Evolutionary conservation across 2,329 filamentous ascomycete genomes (phyloP).

Genomic region (Talaromyces verruculosus): DNA sequence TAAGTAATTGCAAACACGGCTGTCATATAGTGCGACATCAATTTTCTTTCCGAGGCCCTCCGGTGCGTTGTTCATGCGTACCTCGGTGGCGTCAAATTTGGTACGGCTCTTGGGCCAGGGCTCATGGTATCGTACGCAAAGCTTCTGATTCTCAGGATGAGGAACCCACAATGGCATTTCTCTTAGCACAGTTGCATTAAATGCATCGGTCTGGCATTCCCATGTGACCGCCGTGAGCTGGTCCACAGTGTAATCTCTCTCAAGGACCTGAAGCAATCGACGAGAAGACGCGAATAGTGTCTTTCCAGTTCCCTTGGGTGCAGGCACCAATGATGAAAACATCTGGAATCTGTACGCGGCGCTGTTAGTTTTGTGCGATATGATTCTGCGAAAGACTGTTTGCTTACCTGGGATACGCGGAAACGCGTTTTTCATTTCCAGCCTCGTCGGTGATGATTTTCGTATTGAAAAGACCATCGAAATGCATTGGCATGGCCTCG

Average conservation of each 20-base stretch:
- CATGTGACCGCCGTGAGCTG: constrained; percentile 47
- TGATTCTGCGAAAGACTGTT: neutral
- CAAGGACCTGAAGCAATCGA: constrained; percentile 51
- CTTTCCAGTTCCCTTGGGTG: constrained; percentile 54
- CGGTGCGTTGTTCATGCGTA: constrained; percentile 47
- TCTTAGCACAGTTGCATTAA: constrained; percentile 46
- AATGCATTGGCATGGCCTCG: constrained; percentile 17
- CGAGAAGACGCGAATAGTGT: constrained; percentile 57
- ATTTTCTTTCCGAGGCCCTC: constrained; percentile 41
- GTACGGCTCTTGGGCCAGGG: constrained; percentile 56
- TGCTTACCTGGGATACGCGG: constrained; percentile 8
- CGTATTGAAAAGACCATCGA: constrained; percentile 19
- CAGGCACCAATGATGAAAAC: constrained; percentile 25
- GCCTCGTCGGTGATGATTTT: constrained; percentile 13
- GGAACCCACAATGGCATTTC: constrained; percentile 48
- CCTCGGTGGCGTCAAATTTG: constrained; percentile 49
- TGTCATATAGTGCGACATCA: constrained; percentile 50
- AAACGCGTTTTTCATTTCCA: constrained; percentile 5
- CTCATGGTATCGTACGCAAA: constrained; percentile 57
- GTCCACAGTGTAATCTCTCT: constrained; percentile 38
- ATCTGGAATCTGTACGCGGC: constrained; percentile 4
- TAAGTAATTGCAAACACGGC: constrained; percentile 53
- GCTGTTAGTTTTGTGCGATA: neutral
- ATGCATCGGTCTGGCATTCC: constrained; percentile 52
- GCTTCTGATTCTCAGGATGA: constrained; percentile 48